Conservation (phyloP, 352 stramenopile genomes). For the Phytophthora fragariae region DNA sequence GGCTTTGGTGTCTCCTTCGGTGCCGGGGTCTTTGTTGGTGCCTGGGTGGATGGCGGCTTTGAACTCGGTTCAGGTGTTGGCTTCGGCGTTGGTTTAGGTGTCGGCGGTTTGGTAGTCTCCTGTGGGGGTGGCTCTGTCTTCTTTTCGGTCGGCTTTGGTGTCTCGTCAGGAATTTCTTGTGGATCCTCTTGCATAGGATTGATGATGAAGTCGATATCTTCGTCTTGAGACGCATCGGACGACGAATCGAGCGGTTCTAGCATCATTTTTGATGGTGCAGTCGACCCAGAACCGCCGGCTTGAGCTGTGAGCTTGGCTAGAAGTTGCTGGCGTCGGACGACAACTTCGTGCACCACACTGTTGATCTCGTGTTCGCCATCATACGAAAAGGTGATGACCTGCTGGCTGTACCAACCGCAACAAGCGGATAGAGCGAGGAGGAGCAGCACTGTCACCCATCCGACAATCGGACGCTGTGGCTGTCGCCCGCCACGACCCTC, state of each 20-base stretch:
- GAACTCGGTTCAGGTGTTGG: conserved; percentile 4
- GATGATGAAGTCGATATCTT: conserved; percentile 14
- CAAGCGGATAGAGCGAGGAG: conserved; percentile 28
- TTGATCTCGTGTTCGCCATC: conserved; percentile 16
- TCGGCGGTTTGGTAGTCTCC: neutral
- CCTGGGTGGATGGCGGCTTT: neutral
- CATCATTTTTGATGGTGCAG: conserved; percentile 14
- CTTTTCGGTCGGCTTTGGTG: conserved; percentile 10
- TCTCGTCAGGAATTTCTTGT: conserved; percentile 6
- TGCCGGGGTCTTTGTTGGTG: conserved; percentile 17
- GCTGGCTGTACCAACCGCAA: conserved; percentile 40
- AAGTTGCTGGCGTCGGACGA: conserved; percentile 33
- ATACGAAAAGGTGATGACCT: conserved; percentile 21
- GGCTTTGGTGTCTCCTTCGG: conserved; percentile 21
- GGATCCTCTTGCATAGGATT: conserved; percentile 29
- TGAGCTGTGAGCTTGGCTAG: conserved; percentile 28
- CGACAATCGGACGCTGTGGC: conserved; percentile 20
- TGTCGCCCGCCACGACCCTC: neutral
- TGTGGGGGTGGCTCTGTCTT: neutral
- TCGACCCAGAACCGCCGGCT: conserved; percentile 21
- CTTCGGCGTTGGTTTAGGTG: neutral
- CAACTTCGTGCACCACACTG: conserved; percentile 31
- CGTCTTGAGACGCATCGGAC: conserved; percentile 1
- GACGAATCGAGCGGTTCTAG: conserved; percentile 2
- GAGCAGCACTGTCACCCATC: conserved; percentile 33